Conservation (phyloP, 495 filamentous ascomycete species). For the Monascus purpureus region DNA sequence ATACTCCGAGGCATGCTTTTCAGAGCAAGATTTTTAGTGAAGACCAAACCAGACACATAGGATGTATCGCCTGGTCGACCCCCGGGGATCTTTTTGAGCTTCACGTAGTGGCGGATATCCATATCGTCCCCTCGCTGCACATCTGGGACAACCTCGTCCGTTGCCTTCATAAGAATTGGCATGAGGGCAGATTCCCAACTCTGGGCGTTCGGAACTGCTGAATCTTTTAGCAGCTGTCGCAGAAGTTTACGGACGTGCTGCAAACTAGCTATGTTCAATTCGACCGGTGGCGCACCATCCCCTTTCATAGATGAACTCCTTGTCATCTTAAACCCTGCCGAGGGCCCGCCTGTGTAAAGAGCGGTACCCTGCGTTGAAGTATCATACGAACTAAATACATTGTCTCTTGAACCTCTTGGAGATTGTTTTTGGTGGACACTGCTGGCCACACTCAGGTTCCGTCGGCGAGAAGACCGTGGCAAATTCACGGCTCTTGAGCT, state of each 20-base stretch:
- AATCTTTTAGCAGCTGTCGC: slow-evolving; percentile 67
- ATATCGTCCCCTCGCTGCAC: slow-evolving; percentile 83
- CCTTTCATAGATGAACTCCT: slow-evolving; percentile 80
- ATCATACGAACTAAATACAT: slow-evolving; percentile 20
- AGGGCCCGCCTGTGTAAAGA: slow-evolving; percentile 7
- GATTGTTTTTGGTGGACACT: slow-evolving; percentile 53
- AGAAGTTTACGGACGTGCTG: slow-evolving; percentile 78
- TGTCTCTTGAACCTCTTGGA: slow-evolving; percentile 41
- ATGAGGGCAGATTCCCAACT: slow-evolving; percentile 87
- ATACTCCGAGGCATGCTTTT: slow-evolving; percentile 92
- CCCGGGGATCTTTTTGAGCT: slow-evolving; percentile 89
- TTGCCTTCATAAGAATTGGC: slow-evolving; percentile 81
- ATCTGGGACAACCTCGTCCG: slow-evolving; percentile 89
- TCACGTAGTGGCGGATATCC: slow-evolving; percentile 97
- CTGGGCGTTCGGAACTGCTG: slow-evolving; percentile 49
- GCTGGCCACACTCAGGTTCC: slow-evolving; percentile 69
- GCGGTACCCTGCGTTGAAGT: slow-evolving; percentile 6
- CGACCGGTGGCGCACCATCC: slow-evolving; percentile 53
- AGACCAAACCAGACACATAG: slow-evolving; percentile 91
- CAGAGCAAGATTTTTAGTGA: slow-evolving; percentile 89
- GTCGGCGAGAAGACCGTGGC: slow-evolving; percentile 41
- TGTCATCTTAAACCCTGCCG: slow-evolving; percentile 45
- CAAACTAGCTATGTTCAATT: slow-evolving; percentile 75
- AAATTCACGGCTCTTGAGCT: slow-evolving; percentile 43
- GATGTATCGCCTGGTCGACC: slow-evolving; percentile 80